Evolutionary conservation across 2,329 filamentous ascomycete genomes (phyloP), one percentile per base, ranked within the genome.

Genomic region (Rasamsonia emersonii): DNA sequence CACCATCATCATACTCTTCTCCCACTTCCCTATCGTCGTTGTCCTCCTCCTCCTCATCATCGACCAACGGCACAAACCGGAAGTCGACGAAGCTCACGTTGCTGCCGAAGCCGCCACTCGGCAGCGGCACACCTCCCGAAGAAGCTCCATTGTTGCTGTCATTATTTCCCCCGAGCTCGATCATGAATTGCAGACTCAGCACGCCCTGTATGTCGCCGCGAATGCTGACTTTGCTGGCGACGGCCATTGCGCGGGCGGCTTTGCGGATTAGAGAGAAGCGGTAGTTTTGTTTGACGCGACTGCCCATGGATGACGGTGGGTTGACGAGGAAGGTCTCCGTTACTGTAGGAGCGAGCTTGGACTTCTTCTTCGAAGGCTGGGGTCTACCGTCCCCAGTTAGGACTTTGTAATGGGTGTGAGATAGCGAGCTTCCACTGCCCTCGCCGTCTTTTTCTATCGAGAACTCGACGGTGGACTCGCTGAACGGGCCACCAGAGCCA

Each of bases 151-250:
- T 47, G 20, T 31, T 30, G n/a, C n/a, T n/a, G n/a, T n/a, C n/a
- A n/a, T n/a, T n/a, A n/a, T n/a, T n/a, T n/a, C n/a, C 33, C 40
- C 91, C 85, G 24, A 88, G 70, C 53, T 95, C 86, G 10, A 98
- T 80, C 82, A 98, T 91, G 50, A 96, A 95, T 53, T 98, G 91
- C 54, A 96, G 63, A 58, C 85, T 95, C 42, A 98, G 59, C 18
- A 98, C 89, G 0, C 91, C 89, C 53, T 94, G 85, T 2, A 74
- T 70, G 58, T 98, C 91, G 0, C 86, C 81, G 10, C 91, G 72
- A 39, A 98, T 72, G 53, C 86, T 94, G 36, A 96, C 88, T 60
- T 96, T 98, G 49, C 75, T 88, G 4, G 88, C 86, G 21, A 86
- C 75, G 27, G 80, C 78, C 89, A 98, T 96, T n/a, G 91, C 89